phyloP scores from a whole-genome alignment of 75 land plant species.

The Larix kaempferi region DNA sequence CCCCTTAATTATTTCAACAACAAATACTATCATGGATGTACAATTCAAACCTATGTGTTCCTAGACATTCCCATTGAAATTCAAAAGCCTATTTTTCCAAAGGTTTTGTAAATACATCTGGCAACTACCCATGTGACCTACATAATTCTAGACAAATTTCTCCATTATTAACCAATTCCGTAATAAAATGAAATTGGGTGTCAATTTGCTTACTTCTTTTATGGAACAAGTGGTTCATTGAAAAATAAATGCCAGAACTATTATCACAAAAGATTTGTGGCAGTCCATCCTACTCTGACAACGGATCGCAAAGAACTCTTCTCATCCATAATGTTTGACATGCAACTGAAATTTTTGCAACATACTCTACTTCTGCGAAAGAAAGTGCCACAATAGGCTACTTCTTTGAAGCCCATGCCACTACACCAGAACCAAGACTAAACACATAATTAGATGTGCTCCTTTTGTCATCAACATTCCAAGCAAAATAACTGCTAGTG shows the following conservation, averaged over 20 bases:
- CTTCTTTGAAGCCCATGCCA: constrained; percentile 17
- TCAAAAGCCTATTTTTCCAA: too few relatives aligned
- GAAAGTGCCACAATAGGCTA: constrained; percentile 10
- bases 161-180: too few relatives aligned
- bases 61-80: too few relatives aligned
- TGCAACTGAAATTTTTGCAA: not conserved
- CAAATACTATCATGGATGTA: too few relatives aligned
- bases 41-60: too few relatives aligned
- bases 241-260: not conserved
- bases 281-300: not conserved
- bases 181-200: too few relatives aligned
- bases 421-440: not conserved
- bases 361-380: constrained; percentile 11
- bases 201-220: constrained; percentile 15
- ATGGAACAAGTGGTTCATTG: constrained; percentile 7
- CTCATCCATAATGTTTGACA: constrained; percentile 5
- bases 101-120: too few relatives aligned
- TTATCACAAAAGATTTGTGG: constrained; percentile 8
- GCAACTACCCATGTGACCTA: too few relatives aligned
- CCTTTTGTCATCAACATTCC: constrained; percentile 5
- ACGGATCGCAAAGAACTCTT: not conserved
- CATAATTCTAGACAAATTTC: too few relatives aligned
- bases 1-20: too few relatives aligned
- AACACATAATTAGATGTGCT: constrained; percentile 13
- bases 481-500: not conserved